phyloP scores from a whole-genome alignment of 768 basidiomycete species.

The Tremella fuciformis region DNA sequence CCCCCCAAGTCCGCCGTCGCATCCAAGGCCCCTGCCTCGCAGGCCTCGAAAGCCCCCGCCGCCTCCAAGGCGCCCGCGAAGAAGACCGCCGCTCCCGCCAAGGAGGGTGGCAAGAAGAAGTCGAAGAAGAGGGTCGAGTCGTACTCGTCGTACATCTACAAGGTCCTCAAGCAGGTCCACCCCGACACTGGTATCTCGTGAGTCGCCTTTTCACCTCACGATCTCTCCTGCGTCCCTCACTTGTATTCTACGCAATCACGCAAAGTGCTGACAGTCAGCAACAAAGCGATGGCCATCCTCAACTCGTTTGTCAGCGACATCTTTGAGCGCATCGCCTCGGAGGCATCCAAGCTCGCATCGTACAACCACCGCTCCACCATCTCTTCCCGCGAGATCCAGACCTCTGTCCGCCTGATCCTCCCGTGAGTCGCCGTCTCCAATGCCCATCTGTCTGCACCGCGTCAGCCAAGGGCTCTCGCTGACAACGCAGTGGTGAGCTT shows the following conservation, averaged over 20 bases:
- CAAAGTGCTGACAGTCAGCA: constrained; percentile 48
- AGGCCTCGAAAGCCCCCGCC: constrained; percentile 71
- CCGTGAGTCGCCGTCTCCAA: constrained; percentile 53
- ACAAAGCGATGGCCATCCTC: constrained; percentile 96
- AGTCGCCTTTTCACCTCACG: constrained; percentile 51
- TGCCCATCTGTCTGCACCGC: no score
- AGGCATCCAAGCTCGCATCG: constrained; percentile 71
- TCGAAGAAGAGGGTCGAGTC: constrained; percentile 91
- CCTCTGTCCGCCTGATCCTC: constrained; percentile 90
- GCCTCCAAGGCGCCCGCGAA: constrained; percentile 65
- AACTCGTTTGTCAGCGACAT: constrained; percentile 95
- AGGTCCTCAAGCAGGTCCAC: constrained; percentile 95
- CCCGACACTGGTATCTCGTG: constrained; percentile 98
- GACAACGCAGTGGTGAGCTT: constrained; percentile 63
- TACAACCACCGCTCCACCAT: constrained; percentile 99
- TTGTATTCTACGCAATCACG: no score
- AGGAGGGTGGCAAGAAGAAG: constrained; percentile 73
- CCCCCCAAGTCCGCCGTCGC: constrained; percentile 53
- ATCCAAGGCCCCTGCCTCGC: constrained; percentile 59
- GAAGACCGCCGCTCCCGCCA: constrained; percentile 67
- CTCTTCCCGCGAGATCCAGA: constrained; percentile 97
- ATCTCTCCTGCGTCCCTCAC: not conserved
- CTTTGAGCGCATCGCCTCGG: constrained; percentile 57
- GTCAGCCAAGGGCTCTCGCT: not conserved
- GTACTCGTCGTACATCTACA: constrained; percentile 81